Evolutionary conservation across 2,329 filamentous ascomycete species (phyloP), one percentile per base, ranked within the genome.

Genomic region (Teratosphaeria nubilosa): DNA sequence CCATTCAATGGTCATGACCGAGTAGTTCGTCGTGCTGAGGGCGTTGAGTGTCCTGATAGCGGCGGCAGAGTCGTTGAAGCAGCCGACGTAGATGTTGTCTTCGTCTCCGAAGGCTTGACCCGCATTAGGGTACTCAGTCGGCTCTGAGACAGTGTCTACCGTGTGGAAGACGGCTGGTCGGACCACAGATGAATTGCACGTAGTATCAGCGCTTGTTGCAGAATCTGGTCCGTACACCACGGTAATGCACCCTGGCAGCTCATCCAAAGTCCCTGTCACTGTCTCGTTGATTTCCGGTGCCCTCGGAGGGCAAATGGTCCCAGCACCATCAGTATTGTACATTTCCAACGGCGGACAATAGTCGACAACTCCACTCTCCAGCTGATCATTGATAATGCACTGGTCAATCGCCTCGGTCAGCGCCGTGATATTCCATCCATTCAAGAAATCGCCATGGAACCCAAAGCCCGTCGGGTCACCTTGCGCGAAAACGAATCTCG

Each of bases 391-490:
- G 22, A 74, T 74, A 16, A 69, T 59, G 61, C 71, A 73, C 32
- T 69, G 63, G 30, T 70, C 64, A 24, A 76, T 67, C 0, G 76
- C 77, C 22, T 69, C 58, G 30, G 70, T 65, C 25, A 79, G 70
- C 24, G 75, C 70, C 14, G 63, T 64, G 56, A 69, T 64, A 56
- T 79, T 71, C 74, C 76, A 79, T 22, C 78, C 78, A 56, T 79
- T 79, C 60, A 77, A 69, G 61, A 81, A 81, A 58, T 82, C 80
- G 20, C 77, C 80, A 60, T 82, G 80, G 64, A 80, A 77, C 1
- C 78, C 78, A 61, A 77, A 80, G 6, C 80, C 79, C 4, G 76
- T 80, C 5, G 73, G 71, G 59, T 80, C 78, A 31, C 78, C 76
- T 58, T 74, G 75, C 1, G 76, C 70, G 62, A 78, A 79, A 51